Percentiles rank a stretch among this genome's conserved stretches.
Conservation (phyloP, 139 green algal species). For the Chlorella sp. region DNA sequence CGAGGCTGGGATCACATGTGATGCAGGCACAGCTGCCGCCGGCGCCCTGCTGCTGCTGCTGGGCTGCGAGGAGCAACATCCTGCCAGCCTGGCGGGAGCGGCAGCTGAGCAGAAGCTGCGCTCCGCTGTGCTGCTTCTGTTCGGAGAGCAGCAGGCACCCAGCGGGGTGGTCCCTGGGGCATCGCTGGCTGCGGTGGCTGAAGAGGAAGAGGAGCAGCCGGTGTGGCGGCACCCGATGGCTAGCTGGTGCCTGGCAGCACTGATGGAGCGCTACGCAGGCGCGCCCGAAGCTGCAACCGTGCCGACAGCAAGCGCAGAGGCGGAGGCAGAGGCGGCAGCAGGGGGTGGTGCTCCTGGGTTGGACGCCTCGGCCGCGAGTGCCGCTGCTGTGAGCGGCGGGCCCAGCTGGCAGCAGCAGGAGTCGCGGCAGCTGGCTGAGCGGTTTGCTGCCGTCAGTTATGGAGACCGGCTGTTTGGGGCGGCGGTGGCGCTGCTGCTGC, state of each 20-base stretch:
- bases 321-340: background rate
- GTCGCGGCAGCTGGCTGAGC: slow-evolving; percentile 50
- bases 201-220: slow-evolving; percentile 29
- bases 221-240: slow-evolving; percentile 54
- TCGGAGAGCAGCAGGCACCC: background rate
- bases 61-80: slow-evolving; percentile 35
- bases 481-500: slow-evolving; percentile 56
- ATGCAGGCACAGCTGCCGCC: background rate
- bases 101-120: slow-evolving; percentile 32
- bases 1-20: background rate
- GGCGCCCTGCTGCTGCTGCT: slow-evolving; percentile 51
- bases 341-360: too few relatives aligned
- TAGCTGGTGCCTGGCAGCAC: slow-evolving; percentile 55
- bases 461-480: slow-evolving; percentile 64
- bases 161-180: background rate
- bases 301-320: background rate
- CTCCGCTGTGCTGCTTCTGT: slow-evolving; percentile 32
- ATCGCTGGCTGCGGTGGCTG: background rate
- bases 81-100: background rate
- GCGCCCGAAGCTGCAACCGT: background rate
- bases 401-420: slow-evolving; percentile 38
- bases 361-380: background rate
- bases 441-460: slow-evolving; percentile 57
- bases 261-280: slow-evolving; percentile 47
- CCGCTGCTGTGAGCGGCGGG: background rate